Evolutionary conservation across 192 early-diverging fungal species (phyloP).

Genomic region (Coemansia sp.): DNA sequence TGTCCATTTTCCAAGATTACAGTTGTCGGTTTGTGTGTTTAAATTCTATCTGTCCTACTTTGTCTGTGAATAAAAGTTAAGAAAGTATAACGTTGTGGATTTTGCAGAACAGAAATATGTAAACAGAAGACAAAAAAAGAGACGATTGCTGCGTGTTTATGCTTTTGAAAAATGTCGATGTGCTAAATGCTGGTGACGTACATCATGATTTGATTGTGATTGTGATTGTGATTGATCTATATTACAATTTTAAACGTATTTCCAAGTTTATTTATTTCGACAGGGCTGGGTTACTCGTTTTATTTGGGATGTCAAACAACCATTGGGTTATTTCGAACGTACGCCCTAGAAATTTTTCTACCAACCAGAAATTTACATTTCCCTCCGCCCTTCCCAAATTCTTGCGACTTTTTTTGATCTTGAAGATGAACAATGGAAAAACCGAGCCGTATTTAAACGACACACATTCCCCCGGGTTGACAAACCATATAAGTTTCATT

Average conservation of each 20-base stretch:
- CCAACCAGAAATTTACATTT: background rate
- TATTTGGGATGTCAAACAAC: background rate
- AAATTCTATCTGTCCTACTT: background rate
- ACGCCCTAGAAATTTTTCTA: background rate
- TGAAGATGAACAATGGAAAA: too few relatives aligned
- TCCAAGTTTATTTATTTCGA: too few relatives aligned
- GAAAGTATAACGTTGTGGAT: background rate
- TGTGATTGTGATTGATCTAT: background rate
- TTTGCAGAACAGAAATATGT: background rate
- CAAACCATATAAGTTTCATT: too few relatives aligned
- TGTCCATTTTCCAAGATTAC: conserved; percentile 22
- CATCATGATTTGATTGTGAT: background rate
- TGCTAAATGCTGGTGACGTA: conserved; percentile 22
- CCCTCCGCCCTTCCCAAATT: too few relatives aligned
- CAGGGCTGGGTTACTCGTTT: too few relatives aligned
- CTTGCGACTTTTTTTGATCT: too few relatives aligned
- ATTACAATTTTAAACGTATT: too few relatives aligned
- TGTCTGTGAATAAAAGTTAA: background rate
- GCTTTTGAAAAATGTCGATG: too few relatives aligned
- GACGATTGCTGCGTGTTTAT: too few relatives aligned
- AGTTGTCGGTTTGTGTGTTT: background rate
- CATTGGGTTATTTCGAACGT: too few relatives aligned
- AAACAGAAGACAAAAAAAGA: background rate
- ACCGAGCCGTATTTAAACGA: background rate
- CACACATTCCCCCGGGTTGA: too few relatives aligned